Base-by-base conservation (phyloP, 1,139 yeast species). In the Lodderomyces beijingensis region DNA sequence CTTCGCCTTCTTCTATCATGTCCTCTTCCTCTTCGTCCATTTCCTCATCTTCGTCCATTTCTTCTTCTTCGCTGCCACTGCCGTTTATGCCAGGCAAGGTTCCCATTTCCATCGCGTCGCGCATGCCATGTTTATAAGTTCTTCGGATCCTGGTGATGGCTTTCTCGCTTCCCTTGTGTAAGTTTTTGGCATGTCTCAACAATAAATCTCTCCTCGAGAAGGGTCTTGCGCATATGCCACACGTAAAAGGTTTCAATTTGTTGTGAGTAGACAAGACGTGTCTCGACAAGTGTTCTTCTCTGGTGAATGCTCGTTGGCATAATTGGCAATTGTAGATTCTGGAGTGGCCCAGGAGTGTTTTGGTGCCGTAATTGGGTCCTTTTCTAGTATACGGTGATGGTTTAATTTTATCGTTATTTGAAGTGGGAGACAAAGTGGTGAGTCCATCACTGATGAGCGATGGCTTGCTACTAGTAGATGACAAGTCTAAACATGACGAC, bases 171-270 rank as follows among this genome's bases (percentile, higher is more conserved):
- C 79, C 80, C 15, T 94, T 79, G 53, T 91, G 98, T 22, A 91
- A 70, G 53, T 91, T 91, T 55, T 88, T 96, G 46, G 93, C 95
- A 61, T 91, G 98, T 37, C 98, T 72, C 36, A 91, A 67, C 19
- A 91, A 79, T 51, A 91, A 72, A 55, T 91, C 98, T 40, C 97
- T 59, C 44, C 98, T 67, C 7, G 96, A 94, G 62, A 91, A 91
- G 50, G 95, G 86, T 30, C 97, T 76, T 32, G 91, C 93, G 56
- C 98, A 91, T 15, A 91, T 91, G 1, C 95, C 94, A 60, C 98
- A 91, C 42, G 84, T 84, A 59, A 65, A 68, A 3, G 74, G 74
- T 43, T 67, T 68, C 35, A 67, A 51, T 39, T 67, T 67, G 47
- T 68, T 67, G 42, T 68, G 74, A 9, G 74, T 68, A 34, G 62